These are phyloP conservation scores for Citrus unshiu DNA, from an alignment of 345 rosid genomes.

Conservation along the genomic window DNA sequence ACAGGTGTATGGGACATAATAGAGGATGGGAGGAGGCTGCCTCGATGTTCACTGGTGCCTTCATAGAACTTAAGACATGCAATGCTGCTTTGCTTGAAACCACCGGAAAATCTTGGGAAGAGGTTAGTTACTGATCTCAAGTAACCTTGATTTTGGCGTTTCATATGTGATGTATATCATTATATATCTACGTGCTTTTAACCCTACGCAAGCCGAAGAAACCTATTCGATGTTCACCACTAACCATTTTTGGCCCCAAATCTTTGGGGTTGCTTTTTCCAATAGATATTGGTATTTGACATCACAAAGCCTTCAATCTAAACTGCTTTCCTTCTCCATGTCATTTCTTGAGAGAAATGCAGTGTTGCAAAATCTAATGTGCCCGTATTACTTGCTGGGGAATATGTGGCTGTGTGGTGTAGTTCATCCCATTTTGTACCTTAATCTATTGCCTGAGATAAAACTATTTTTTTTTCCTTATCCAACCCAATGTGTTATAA, in stretches of 20 bases:
- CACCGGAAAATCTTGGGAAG: constrained; percentile 87
- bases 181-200: background rate
- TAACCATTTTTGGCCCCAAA: no score
- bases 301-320: background rate
- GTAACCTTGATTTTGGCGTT: background rate
- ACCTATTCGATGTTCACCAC: no score
- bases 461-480: background rate
- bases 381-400: background rate
- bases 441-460: background rate
- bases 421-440: background rate
- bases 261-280: no score
- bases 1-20: constrained; percentile 99
- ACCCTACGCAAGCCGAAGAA: no score
- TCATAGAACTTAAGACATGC: constrained; percentile 79
- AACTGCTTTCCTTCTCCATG: background rate
- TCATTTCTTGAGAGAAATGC: background rate
- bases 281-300: background rate
- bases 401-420: background rate
- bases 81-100: constrained; percentile 98
- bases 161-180: background rate
- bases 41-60: constrained; percentile 70
- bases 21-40: constrained; percentile 99
- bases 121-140: constrained; percentile 36
- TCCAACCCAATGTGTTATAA: constrained; percentile 17
- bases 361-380: background rate